Evolutionary conservation across 2,329 filamentous ascomycete species (phyloP), one percentile per base, ranked within the genome.

Genomic region (Dactylellina drechsleri): DNA sequence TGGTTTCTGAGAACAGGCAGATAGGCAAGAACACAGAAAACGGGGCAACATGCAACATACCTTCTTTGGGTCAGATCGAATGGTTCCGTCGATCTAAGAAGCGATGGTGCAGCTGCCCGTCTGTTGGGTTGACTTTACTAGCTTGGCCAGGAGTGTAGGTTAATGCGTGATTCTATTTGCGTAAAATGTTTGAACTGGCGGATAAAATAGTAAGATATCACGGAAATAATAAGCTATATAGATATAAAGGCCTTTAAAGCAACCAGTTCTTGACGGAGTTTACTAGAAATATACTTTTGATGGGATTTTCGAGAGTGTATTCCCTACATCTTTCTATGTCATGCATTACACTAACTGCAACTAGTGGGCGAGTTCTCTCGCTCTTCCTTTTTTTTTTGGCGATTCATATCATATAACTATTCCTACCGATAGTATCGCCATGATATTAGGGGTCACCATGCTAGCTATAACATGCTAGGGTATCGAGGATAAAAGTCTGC

Each of bases 71-170:
- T 67, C 62, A 40, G 62, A 67, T 74, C 31, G 43, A 62, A 52
- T 47, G 54, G 62, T 67, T 58, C 70, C 50, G 49, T 52, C 57
- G 70, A 74, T 74, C 70, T 62, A 41, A 65, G 26, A 47, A n/a
- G 52, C 8, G 41, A 50, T 40, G 50, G 56, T 67, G 70, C 43
- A 58, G 70, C 36, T 67, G 43, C 40, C 62, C 70, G 62, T 56
- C 49, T 62, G 31, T 54, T 66, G 56, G 68, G 68, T 73, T 56
- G 47, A 50, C 2, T 23, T 23, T 23, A 23, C 60, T 57, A 53
- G 65, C 45, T 13, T 18, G 36, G 13, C 16, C 43, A 23, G 23
- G 16, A 47, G 13, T 47, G 7, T 36, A 23, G 23, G 23, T 23
- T 4, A 47, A 47, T 15, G 4, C 16, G 13, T 15, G 16, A 47